Evolutionary conservation across 495 filamentous ascomycete species (phyloP).

Genomic region (Trichodelitschia bisporula): DNA sequence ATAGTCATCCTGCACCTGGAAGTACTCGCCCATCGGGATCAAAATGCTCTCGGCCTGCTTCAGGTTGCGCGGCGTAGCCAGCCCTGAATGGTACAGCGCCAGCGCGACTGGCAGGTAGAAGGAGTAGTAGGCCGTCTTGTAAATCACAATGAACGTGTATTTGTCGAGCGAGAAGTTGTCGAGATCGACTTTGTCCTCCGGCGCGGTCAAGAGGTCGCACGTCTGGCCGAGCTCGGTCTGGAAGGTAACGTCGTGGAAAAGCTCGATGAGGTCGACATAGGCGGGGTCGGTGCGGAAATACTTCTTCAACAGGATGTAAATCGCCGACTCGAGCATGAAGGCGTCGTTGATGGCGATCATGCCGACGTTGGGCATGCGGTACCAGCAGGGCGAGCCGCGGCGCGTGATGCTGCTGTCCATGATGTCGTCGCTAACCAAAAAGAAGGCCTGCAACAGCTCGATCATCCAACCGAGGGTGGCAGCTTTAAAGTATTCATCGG

Average conservation of each 20-base stretch:
- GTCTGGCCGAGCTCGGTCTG: conserved; percentile 88
- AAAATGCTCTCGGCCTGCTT: conserved; percentile 71
- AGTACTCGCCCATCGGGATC: conserved; percentile 97
- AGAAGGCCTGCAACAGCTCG: conserved; percentile 94
- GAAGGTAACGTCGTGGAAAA: conserved; percentile 84
- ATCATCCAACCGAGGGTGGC: conserved; percentile 88
- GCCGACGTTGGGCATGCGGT: conserved; percentile 61
- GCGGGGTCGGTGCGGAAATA: conserved; percentile 62
- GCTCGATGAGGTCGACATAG: conserved; percentile 76
- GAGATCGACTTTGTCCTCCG: conserved; percentile 75
- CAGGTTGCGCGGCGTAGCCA: conserved; percentile 65
- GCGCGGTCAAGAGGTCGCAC: conserved; percentile 85
- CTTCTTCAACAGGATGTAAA: conserved; percentile 81
- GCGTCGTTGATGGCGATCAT: conserved; percentile 95
- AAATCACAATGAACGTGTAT: conserved; percentile 95
- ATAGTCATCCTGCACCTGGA: conserved; percentile 97
- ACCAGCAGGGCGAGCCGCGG: conserved; percentile 88
- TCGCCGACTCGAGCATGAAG: conserved; percentile 79
- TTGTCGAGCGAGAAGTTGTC: conserved; percentile 85
- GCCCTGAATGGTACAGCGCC: conserved; percentile 53
- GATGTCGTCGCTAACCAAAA: conserved; percentile 94
- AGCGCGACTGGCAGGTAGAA: conserved; percentile 97
- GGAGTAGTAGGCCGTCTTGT: conserved; percentile 97
- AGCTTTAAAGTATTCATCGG: conserved; percentile 62
- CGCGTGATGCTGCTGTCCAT: conserved; percentile 92